Conservation (phyloP, 441 rosid genomes). For the Melastoma candidum region DNA sequence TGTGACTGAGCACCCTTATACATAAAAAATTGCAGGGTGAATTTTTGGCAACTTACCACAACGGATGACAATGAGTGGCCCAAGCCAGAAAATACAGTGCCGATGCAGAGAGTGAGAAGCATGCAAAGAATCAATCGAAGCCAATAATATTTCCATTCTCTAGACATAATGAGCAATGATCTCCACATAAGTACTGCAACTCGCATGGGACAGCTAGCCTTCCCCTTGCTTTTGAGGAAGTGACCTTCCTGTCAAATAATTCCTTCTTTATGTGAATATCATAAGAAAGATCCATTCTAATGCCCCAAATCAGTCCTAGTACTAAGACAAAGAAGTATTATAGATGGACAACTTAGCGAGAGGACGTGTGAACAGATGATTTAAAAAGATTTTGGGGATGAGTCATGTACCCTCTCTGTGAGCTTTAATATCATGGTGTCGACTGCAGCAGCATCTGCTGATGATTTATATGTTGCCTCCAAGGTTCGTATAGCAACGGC, state of each 20-base stretch:
- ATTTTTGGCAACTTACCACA: conserved; percentile 44
- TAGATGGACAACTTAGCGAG: too few species aligned
- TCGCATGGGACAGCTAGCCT: conserved; percentile 65
- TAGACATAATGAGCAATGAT: conserved; percentile 88
- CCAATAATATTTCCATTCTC: conserved; percentile 99
- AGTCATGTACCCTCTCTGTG: conserved; percentile 56
- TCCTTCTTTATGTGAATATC: too few species aligned
- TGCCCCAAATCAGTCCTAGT: too few species aligned
- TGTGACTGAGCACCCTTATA: too few species aligned
- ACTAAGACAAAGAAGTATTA: too few species aligned
- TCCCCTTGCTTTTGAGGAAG: conserved; percentile 82
- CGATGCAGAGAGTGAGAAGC: conserved; percentile 73
- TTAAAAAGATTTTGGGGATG: too few species aligned
- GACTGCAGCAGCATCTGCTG: conserved; percentile 87
- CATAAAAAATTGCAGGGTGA: too few species aligned
- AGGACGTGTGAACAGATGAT: too few species aligned
- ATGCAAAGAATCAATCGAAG: conserved; percentile 80
- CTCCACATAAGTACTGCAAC: conserved; percentile 96
- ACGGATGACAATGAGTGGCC: conserved; percentile 94
- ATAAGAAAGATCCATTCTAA: too few species aligned
- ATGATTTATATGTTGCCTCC: conserved; percentile 91
- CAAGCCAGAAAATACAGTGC: conserved; percentile 83
- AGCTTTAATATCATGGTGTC: conserved; percentile 73
- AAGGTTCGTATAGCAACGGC: conserved; percentile 98
- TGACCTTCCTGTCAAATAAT: conserved; percentile 67